These are phyloP conservation scores for Patellifolia procumbens DNA, from an alignment of 179 eudicot species.

Conservation along the genomic window DNA sequence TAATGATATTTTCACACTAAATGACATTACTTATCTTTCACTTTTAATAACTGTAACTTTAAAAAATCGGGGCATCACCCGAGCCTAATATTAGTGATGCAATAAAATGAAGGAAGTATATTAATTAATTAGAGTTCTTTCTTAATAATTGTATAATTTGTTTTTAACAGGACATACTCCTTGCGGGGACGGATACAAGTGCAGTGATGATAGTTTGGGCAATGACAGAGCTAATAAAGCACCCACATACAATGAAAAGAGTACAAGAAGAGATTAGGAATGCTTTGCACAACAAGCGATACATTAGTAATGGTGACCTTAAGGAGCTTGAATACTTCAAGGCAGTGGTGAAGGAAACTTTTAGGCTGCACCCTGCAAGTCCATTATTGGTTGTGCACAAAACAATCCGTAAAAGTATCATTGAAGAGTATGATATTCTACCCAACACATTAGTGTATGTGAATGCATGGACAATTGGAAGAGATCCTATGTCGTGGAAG, in stretches of 20 bases:
- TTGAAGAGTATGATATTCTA: constrained; percentile 25
- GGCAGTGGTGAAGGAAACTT: constrained; percentile 29
- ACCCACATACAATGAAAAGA: constrained; percentile 21
- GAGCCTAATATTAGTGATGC: too few species aligned
- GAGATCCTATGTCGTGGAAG: constrained; percentile 28
- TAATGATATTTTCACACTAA: too few species aligned
- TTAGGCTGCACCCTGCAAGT: constrained; percentile 24
- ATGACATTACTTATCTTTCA: too few species aligned
- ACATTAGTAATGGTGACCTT: constrained; percentile 15
- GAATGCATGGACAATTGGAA: constrained; percentile 18
- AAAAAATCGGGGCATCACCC: too few species aligned
- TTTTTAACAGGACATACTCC: constrained; percentile 17
- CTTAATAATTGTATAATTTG: too few species aligned
- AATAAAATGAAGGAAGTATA: too few species aligned
- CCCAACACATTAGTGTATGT: constrained; percentile 19
- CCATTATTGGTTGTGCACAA: constrained; percentile 19
- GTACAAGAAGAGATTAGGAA: constrained; percentile 21
- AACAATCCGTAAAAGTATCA: constrained; percentile 9
- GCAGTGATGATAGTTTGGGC: constrained; percentile 12
- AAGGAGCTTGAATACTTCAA: constrained; percentile 18
- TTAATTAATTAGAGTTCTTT: too few species aligned
- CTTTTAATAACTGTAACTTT: too few species aligned
- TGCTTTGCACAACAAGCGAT: constrained; percentile 5
- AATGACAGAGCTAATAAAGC: constrained; percentile 16
- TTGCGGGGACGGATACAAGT: constrained; percentile 26